phyloP scores from a whole-genome alignment of 2,329 filamentous ascomycete species.

The Monilinia polystroma region DNA sequence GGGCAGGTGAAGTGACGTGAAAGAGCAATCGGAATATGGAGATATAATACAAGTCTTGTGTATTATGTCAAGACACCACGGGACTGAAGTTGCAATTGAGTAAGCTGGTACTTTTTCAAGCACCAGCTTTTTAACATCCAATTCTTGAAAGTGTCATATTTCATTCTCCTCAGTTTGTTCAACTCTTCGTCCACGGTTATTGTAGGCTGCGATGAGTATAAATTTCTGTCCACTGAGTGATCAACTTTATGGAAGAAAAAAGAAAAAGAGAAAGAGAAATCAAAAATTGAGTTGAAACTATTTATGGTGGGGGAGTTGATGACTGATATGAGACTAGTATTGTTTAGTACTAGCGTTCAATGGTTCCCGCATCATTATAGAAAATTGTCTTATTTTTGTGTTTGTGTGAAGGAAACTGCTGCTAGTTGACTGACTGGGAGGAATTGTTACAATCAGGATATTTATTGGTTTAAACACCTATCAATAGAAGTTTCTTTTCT shows the following conservation, averaged over 20 bases:
- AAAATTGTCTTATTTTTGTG: conserved; percentile 16
- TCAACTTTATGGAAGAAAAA: conserved; percentile 54
- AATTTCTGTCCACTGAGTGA: conserved; percentile 51
- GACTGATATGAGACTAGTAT: conserved; percentile 4
- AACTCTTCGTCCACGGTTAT: conserved; percentile 55
- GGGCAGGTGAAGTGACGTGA: conserved; percentile 22
- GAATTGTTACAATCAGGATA: neutral
- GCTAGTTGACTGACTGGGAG: neutral
- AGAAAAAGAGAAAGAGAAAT: conserved; percentile 39
- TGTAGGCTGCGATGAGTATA: conserved; percentile 53
- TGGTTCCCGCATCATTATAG: conserved; percentile 12
- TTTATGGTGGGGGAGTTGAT: conserved; percentile 13
- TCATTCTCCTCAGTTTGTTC: conserved; percentile 51
- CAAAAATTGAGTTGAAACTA: conserved; percentile 5
- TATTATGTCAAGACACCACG: conserved; percentile 38
- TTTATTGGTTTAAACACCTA: neutral
- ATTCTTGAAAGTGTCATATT: conserved; percentile 43
- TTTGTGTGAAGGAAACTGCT: neutral
- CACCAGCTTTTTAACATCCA: conserved; percentile 39
- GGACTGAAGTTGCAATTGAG: conserved; percentile 36
- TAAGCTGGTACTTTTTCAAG: conserved; percentile 33
- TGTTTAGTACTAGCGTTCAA: neutral
- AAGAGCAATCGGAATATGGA: conserved; percentile 2
- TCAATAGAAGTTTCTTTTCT: neutral
- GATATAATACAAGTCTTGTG: conserved; percentile 20